phyloP scores from a whole-genome alignment of 305 asterid species.

The Striga hermonthica region DNA sequence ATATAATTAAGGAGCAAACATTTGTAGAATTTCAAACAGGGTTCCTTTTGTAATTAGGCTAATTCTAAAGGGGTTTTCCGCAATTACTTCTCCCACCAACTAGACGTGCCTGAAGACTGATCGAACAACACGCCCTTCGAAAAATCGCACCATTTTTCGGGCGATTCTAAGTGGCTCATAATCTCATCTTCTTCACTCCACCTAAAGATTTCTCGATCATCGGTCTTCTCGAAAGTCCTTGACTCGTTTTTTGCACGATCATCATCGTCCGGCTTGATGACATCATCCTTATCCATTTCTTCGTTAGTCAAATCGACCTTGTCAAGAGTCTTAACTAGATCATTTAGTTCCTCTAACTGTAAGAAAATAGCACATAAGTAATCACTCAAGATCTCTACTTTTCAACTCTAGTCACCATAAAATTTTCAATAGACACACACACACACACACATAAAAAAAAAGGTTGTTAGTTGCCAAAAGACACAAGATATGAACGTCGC shows the following conservation, averaged over 20 bases:
- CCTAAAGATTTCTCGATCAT: slow-evolving; percentile 36
- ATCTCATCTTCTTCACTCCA: slow-evolving; percentile 40
- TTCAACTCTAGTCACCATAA: too few species aligned
- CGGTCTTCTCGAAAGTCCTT: slow-evolving; percentile 24
- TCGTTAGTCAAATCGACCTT: slow-evolving; percentile 21
- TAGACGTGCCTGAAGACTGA: slow-evolving; percentile 41
- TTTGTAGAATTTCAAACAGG: not conserved
- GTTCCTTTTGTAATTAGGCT: not conserved
- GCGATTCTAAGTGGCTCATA: slow-evolving; percentile 37
- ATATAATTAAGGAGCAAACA: too few species aligned
- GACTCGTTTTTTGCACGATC: slow-evolving; percentile 10
- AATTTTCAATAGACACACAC: too few species aligned
- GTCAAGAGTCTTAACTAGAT: slow-evolving; percentile 31
- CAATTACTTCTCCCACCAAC: slow-evolving; percentile 58
- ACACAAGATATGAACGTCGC: too few species aligned
- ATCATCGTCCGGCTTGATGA: not conserved
- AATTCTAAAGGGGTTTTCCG: not conserved
- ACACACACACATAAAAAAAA: too few species aligned
- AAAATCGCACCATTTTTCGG: slow-evolving; percentile 48
- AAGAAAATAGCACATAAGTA: not conserved
- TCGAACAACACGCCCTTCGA: slow-evolving; percentile 43
- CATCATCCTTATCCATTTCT: slow-evolving; percentile 24
- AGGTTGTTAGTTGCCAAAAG: too few species aligned
- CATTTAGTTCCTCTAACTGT: slow-evolving; percentile 42
- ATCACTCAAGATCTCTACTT: too few species aligned